Evolutionary conservation across 805 yeast genomes (phyloP).

Genomic region (Starmera pachycereana): DNA sequence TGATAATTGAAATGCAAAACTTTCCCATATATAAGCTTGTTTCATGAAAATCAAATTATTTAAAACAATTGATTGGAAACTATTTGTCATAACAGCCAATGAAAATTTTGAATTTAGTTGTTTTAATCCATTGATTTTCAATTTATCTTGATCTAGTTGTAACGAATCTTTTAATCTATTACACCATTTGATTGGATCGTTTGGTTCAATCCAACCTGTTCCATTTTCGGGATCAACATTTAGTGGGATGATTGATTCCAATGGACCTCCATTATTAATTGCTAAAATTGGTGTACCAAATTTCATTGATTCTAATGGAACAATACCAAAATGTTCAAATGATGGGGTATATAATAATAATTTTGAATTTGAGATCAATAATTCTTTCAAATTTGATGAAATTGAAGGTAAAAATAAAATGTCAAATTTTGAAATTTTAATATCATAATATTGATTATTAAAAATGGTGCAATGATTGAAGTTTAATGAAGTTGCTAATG

Average conservation of each 20-base stretch:
- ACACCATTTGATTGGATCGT: constrained; percentile 45
- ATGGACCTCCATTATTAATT: constrained; percentile 84
- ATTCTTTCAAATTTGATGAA: constrained; percentile 51
- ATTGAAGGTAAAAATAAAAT: constrained; percentile 78
- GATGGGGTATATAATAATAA: constrained; percentile 81
- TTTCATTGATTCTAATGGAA: constrained; percentile 92
- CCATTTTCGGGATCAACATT: constrained; percentile 26
- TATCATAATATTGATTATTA: constrained; percentile 19
- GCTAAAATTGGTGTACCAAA: constrained; percentile 79
- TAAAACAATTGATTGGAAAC: constrained; percentile 26
- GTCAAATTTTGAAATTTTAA: constrained; percentile 21
- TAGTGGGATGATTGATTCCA: constrained; percentile 48
- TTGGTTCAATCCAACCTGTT: constrained; percentile 54
- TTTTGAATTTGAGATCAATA: constrained; percentile 45
- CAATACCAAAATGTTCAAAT: constrained; percentile 94
- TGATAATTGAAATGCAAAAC: constrained; percentile 1
- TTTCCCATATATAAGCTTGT: constrained; percentile 22
- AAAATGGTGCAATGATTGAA: constrained; percentile 36
- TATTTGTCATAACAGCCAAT: constrained; percentile 27
- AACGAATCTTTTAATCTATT: constrained; percentile 33
- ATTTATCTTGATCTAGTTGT: constrained; percentile 10
- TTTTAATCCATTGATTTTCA: constrained; percentile 20
- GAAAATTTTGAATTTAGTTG: constrained; percentile 25
- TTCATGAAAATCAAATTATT: constrained; percentile 17
- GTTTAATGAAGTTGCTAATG: constrained; percentile 32